Evolutionary conservation across 177 flowering plant genomes (phyloP).

Genomic region (Vitis hybrid): DNA sequence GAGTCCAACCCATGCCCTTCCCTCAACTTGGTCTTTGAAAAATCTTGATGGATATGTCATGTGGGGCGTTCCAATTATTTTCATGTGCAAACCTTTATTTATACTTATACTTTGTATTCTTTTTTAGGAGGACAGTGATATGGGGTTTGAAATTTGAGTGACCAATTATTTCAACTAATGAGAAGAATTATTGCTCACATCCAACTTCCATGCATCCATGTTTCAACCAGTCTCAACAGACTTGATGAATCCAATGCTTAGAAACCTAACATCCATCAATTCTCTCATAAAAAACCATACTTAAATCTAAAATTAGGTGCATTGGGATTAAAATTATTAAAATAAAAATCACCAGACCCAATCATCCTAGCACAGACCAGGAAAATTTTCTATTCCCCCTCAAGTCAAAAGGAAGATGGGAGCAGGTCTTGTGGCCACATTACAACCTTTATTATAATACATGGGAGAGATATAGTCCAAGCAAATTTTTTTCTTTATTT

Average conservation of each 20-base stretch:
- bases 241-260: no score
- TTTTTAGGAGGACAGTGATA: background rate
- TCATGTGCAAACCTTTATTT: slow-evolving; percentile 17
- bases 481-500: background rate
- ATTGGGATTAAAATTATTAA: slow-evolving; percentile 1
- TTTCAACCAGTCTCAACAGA: no score
- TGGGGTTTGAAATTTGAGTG: background rate
- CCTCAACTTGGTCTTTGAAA: slow-evolving; percentile 1
- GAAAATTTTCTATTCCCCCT: slow-evolving; percentile 7
- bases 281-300: background rate
- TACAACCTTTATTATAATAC: background rate
- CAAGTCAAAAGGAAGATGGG: slow-evolving; percentile 14
- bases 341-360: background rate
- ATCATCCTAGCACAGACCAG: background rate
- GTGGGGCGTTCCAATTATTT: slow-evolving; percentile 19
- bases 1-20: background rate
- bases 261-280: background rate
- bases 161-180: no score
- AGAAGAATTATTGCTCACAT: no score
- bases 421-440: slow-evolving; percentile 1
- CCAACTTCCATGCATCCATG: no score
- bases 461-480: background rate
- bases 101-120: background rate
- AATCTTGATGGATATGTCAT: slow-evolving; percentile 5
- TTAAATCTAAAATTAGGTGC: slow-evolving; percentile 10